phyloP scores from a whole-genome alignment of 768 basidiomycete species.

The Leccinum sublutescens region DNA sequence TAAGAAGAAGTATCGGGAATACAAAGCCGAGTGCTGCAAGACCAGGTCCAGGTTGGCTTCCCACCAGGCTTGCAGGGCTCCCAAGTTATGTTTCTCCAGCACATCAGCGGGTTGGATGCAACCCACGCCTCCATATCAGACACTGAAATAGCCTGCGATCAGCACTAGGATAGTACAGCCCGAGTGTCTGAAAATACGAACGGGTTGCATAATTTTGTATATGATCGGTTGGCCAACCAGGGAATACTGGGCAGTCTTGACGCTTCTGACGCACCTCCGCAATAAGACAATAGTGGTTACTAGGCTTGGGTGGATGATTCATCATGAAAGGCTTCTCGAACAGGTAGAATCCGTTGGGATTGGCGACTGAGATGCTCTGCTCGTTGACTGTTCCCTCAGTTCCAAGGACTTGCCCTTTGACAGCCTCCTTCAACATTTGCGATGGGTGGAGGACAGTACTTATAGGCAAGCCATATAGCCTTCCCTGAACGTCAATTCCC shows the following conservation, averaged over 20 bases:
- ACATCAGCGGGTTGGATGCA: neutral
- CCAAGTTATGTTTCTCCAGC: conserved; percentile 1
- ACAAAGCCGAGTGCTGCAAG: conserved; percentile 3
- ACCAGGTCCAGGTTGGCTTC: neutral
- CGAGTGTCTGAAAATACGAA: neutral
- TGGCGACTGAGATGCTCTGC: conserved; percentile 3
- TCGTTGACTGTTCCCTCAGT: neutral
- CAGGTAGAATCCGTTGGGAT: conserved; percentile 4
- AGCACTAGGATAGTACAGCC: neutral
- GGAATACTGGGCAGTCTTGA: neutral
- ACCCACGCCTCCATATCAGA: neutral
- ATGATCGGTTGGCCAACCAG: conserved; percentile 6
- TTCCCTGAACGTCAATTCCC: conserved; percentile 11
- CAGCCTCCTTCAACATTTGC: neutral
- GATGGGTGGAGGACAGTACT: neutral
- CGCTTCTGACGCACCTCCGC: conserved; percentile 13
- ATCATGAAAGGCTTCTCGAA: conserved; percentile 4
- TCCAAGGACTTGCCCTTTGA: neutral
- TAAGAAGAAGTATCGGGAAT: neutral
- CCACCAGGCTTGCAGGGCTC: neutral
- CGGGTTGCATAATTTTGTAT: neutral
- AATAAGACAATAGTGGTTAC: conserved; percentile 5
- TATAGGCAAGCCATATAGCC: neutral
- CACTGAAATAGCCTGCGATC: neutral
- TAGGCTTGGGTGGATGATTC: neutral